phyloP scores from a whole-genome alignment of 1,284 basidiomycete genomes.

The Pascua guehoae region DNA sequence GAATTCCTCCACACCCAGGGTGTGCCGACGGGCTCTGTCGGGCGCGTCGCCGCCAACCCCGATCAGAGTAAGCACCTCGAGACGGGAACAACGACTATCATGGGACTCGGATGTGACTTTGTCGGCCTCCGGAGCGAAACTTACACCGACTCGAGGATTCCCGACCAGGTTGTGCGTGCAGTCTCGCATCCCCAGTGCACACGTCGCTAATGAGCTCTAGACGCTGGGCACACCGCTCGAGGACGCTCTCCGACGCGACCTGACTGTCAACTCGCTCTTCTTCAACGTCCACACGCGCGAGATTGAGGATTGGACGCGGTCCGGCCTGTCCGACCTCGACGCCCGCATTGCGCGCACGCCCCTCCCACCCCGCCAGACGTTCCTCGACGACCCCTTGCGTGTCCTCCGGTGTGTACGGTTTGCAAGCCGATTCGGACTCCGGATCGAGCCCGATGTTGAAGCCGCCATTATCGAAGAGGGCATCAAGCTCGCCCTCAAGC shows the following conservation, averaged over 20 bases:
- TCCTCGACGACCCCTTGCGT: constrained; percentile 89
- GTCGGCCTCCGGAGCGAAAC: constrained; percentile 92
- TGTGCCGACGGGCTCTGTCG: constrained; percentile 59
- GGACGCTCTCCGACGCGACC: constrained; percentile 86
- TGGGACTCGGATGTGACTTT: constrained; percentile 85
- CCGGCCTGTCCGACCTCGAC: constrained; percentile 82
- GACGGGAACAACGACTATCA: constrained; percentile 82
- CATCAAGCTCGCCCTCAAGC: constrained; percentile 71
- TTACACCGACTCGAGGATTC: constrained; percentile 87
- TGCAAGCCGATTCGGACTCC: constrained; percentile 81
- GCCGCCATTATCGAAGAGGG: constrained; percentile 63
- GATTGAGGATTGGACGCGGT: constrained; percentile 83
- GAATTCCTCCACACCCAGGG: constrained; percentile 60
- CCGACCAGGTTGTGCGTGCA: constrained; percentile 69
- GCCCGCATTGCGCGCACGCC: constrained; percentile 83
- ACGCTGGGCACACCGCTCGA: constrained; percentile 87
- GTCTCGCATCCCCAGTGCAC: background rate
- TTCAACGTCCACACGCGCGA: constrained; percentile 88
- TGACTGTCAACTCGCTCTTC: constrained; percentile 94
- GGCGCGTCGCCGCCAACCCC: constrained; percentile 88
- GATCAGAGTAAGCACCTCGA: constrained; percentile 98
- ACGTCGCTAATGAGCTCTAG: constrained; percentile 50
- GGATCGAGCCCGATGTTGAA: constrained; percentile 68
- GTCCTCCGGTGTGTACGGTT: constrained; percentile 89
- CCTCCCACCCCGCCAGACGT: constrained; percentile 79